These are phyloP conservation scores for Ulvella scutata DNA, from an alignment of 139 green algal species.

Conservation along the genomic window DNA sequence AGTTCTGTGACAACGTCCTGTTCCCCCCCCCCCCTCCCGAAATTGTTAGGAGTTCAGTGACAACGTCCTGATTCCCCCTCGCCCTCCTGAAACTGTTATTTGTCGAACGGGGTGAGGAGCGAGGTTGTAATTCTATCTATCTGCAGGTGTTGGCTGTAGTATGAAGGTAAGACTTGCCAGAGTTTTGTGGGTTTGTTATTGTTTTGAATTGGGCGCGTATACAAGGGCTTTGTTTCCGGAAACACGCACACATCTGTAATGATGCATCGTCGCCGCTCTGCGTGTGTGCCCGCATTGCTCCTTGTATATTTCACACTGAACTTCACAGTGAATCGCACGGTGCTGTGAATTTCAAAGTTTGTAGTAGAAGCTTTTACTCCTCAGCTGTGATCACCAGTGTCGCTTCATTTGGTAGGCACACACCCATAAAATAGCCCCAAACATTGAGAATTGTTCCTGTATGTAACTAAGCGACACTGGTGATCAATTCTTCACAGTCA, in stretches of 20 bases:
- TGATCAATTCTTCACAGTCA: too few species aligned
- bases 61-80: not conserved
- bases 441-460: too few species aligned
- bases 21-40: not conserved
- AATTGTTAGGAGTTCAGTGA: not conserved
- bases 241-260: conserved; percentile 56
- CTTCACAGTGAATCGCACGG: not conserved
- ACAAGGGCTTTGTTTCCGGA: conserved; percentile 71
- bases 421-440: too few species aligned
- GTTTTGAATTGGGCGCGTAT: not conserved
- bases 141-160: not conserved
- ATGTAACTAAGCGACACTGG: too few species aligned
- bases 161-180: not conserved
- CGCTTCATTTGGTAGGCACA: too few species aligned
- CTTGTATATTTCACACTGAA: too few species aligned
- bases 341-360: not conserved
- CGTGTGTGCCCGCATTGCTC: not conserved
- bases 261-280: not conserved
- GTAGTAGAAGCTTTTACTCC: not conserved
- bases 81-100: not conserved
- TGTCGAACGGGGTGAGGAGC: too few species aligned
- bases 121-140: too few species aligned
- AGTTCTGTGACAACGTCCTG: not conserved
- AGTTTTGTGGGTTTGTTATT: not conserved
- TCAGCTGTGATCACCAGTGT: too few species aligned